These are phyloP conservation scores for Paraglomus brasilianum DNA, from an alignment of 192 early-diverging fungal species.

Conservation along the genomic window DNA sequence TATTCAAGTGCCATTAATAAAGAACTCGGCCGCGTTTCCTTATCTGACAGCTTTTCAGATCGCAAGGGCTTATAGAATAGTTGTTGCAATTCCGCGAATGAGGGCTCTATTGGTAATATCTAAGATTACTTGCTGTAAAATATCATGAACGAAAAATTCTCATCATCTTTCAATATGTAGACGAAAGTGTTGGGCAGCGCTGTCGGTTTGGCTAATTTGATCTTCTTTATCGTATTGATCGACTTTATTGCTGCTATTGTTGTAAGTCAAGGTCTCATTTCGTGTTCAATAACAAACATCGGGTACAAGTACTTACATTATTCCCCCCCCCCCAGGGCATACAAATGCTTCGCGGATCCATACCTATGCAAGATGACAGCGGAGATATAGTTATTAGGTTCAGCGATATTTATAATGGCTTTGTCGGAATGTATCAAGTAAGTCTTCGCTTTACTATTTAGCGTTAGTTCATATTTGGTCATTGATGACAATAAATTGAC, in stretches of 20 bases:
- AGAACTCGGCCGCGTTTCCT: slow-evolving; percentile 39
- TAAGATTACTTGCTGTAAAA: too few species aligned
- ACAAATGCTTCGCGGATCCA: slow-evolving; percentile 41
- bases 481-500: background rate
- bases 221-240: slow-evolving; percentile 54
- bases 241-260: slow-evolving; percentile 51
- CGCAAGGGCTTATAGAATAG: slow-evolving; percentile 48
- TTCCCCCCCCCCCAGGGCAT: slow-evolving; percentile 31
- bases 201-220: slow-evolving; percentile 56
- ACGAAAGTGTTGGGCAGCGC: slow-evolving; percentile 55
- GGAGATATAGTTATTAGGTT: slow-evolving; percentile 40
- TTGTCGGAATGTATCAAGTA: slow-evolving; percentile 56
- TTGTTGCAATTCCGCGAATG: slow-evolving; percentile 50
- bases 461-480: background rate
- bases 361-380: slow-evolving; percentile 22
- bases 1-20: slow-evolving; percentile 54
- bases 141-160: background rate
- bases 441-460: background rate
- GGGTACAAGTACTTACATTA: slow-evolving; percentile 21
- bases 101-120: slow-evolving; percentile 46
- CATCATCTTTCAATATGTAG: slow-evolving; percentile 26
- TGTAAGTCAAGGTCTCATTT: slow-evolving; percentile 45
- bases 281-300: slow-evolving; percentile 27
- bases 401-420: slow-evolving; percentile 55
- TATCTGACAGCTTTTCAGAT: slow-evolving; percentile 58